These are phyloP conservation scores for Fusarium sp. DNA, from an alignment of 2,329 filamentous ascomycete genomes.

Conservation along the genomic window DNA sequence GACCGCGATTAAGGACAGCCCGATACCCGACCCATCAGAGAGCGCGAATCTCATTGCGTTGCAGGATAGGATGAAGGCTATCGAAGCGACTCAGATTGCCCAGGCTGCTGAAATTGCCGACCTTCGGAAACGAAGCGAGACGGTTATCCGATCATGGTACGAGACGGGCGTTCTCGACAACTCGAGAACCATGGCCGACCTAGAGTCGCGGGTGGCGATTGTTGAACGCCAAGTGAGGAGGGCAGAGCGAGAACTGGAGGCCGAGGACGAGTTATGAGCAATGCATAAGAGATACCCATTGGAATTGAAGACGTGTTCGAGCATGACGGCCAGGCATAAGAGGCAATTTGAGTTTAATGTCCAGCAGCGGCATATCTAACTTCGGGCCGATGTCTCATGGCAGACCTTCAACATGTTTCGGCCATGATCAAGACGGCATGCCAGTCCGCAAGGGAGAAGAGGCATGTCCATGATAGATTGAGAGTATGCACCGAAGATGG, in stretches of 20 bases:
- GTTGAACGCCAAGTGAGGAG: slow-evolving; percentile 74
- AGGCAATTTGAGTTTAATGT: not conserved
- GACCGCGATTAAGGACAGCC: slow-evolving; percentile 65
- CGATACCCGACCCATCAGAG: slow-evolving; percentile 65
- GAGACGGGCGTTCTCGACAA: slow-evolving; percentile 75
- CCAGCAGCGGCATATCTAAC: not conserved
- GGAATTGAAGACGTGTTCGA: not conserved
- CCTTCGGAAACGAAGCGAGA: slow-evolving; percentile 72
- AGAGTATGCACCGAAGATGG: not conserved
- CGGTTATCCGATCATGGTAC: slow-evolving; percentile 76
- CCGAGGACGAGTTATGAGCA: slow-evolving; percentile 40
- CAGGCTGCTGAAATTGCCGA: slow-evolving; percentile 72
- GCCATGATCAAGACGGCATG: not conserved
- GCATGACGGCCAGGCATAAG: not conserved
- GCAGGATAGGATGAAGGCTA: slow-evolving; percentile 69
- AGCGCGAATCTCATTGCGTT: slow-evolving; percentile 68
- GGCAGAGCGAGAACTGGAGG: slow-evolving; percentile 59
- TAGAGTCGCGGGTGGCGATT: slow-evolving; percentile 73
- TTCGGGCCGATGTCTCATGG: not conserved
- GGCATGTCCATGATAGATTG: not conserved
- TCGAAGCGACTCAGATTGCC: slow-evolving; percentile 68
- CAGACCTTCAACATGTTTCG: not conserved
- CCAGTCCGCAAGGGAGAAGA: not conserved
- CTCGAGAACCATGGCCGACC: slow-evolving; percentile 75
- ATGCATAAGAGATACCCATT: slow-evolving; percentile 30